phyloP scores from a whole-genome alignment of 192 early-diverging fungal species.

The Backusella tarrabulga region DNA sequence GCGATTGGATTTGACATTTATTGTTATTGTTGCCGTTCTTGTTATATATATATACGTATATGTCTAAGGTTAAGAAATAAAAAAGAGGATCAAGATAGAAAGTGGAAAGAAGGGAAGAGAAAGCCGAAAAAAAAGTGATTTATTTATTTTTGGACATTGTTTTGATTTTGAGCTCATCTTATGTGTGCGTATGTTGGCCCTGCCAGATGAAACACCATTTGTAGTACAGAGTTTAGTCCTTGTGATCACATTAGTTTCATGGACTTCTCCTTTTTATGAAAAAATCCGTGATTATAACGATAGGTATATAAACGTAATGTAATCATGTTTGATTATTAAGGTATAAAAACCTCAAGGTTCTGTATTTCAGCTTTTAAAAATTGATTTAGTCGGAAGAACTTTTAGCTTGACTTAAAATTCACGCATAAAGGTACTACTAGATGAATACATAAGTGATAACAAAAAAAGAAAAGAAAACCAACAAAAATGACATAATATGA shows the following conservation, averaged over 20 bases:
- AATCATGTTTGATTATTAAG: not conserved
- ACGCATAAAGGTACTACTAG: not conserved
- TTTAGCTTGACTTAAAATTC: not conserved
- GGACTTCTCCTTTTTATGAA: not conserved
- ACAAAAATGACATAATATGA: not conserved
- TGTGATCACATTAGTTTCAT: not conserved
- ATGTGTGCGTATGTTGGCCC: not conserved
- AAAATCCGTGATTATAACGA: not conserved
- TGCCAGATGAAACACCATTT: not conserved
- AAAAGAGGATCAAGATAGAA: not conserved
- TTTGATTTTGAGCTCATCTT: slow-evolving; percentile 8
- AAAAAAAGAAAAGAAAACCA: not conserved
- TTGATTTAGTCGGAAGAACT: not conserved
- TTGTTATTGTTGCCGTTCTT: not conserved
- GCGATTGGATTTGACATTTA: not conserved
- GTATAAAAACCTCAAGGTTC: not conserved
- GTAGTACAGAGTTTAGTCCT: not conserved
- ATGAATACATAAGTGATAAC: not conserved
- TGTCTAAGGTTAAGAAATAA: not conserved
- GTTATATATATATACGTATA: not conserved
- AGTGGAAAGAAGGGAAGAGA: not conserved
- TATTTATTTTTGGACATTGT: not conserved
- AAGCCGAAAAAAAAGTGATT: not conserved
- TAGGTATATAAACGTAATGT: not conserved
- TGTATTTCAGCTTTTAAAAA: not conserved